Percentiles rank a stretch among this genome's conserved stretches.
These are phyloP conservation scores for Diaporthe australafricana DNA, from an alignment of 2,329 filamentous ascomycete genomes.

Conservation along the genomic window DNA sequence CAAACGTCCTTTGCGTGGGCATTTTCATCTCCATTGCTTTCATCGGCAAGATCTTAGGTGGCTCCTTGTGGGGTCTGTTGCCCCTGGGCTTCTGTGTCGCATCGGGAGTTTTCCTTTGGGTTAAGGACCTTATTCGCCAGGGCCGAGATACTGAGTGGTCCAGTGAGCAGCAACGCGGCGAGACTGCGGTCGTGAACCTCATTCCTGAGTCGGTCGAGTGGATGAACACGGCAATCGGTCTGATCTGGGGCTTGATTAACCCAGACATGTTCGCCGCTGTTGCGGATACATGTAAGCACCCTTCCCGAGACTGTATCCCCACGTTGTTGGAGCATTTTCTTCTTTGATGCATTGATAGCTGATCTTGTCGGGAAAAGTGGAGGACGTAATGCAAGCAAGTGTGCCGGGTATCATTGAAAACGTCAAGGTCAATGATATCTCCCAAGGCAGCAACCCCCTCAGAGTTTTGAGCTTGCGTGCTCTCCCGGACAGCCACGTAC, in stretches of 20 bases:
- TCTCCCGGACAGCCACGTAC: slow-evolving; percentile 83
- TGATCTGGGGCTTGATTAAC: slow-evolving; percentile 92
- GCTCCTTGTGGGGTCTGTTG: slow-evolving; percentile 79
- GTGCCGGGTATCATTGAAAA: slow-evolving; percentile 93
- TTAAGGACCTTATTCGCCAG: slow-evolving; percentile 85
- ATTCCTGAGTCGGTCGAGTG: slow-evolving; percentile 95
- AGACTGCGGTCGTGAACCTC: slow-evolving; percentile 87
- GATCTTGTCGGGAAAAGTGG: slow-evolving; percentile 29
- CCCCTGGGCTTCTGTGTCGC: slow-evolving; percentile 78
- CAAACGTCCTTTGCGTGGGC: slow-evolving; percentile 75
- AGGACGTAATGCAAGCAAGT: slow-evolving; percentile 95
- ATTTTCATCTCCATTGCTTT: slow-evolving; percentile 81
- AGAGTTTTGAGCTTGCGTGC: slow-evolving; percentile 89
- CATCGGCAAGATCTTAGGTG: slow-evolving; percentile 83
- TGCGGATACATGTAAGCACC: slow-evolving; percentile 83
- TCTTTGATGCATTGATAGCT: background rate
- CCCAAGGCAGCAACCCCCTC: slow-evolving; percentile 91
- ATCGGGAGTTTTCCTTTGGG: slow-evolving; percentile 88
- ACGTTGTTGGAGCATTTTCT: background rate
- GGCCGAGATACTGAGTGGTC: slow-evolving; percentile 89
- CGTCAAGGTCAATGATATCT: slow-evolving; percentile 93
- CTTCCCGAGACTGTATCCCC: too few species aligned
- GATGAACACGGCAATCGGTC: slow-evolving; percentile 89
- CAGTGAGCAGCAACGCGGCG: slow-evolving; percentile 84
- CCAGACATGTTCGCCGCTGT: slow-evolving; percentile 94